A percentile compares a stretch with the other conserved stretches of the same genome.
Evolutionary conservation across 495 filamentous ascomycete genomes (phyloP).

Genomic region (Talaromyces adpressus): DNA sequence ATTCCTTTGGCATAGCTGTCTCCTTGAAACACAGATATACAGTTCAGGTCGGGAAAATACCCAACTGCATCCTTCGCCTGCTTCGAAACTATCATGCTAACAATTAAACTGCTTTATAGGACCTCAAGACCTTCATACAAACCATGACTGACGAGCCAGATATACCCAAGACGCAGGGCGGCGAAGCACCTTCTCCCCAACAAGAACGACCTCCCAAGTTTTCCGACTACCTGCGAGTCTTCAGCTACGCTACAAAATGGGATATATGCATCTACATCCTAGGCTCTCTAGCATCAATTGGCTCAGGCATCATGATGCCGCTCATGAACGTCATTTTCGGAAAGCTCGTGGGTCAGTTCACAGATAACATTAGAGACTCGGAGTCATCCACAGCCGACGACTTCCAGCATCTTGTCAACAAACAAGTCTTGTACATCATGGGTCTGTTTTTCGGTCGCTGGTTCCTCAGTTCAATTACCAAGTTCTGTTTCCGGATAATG

Average conservation of each 20-base stretch:
- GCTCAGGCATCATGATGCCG: not conserved
- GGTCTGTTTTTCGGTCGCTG: constrained; percentile 18
- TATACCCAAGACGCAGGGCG: not conserved
- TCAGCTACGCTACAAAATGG: not conserved
- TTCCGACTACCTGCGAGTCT: constrained; percentile 1
- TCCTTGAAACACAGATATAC: not conserved
- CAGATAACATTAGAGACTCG: constrained; percentile 13
- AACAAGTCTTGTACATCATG: constrained; percentile 21
- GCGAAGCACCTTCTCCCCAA: not conserved
- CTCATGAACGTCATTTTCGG: constrained; percentile 44
- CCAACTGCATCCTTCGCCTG: not conserved
- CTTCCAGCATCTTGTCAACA: constrained; percentile 16
- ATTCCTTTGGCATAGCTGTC: not conserved
- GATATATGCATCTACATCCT: not conserved
- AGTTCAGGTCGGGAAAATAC: not conserved
- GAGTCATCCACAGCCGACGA: constrained; percentile 9
- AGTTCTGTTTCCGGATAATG: constrained; percentile 16
- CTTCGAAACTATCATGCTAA: not conserved
- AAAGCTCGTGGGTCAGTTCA: constrained; percentile 26
- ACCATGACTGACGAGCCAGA: not conserved
- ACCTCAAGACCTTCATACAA: not conserved
- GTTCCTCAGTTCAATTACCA: constrained; percentile 9
- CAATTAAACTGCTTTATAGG: not conserved
- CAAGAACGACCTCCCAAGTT: constrained; percentile 1
- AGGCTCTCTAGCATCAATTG: not conserved